A percentile compares a stretch with the other conserved stretches of the same genome.
Conservation (phyloP, 345 rosid genomes). For the Syzygium jambos region DNA sequence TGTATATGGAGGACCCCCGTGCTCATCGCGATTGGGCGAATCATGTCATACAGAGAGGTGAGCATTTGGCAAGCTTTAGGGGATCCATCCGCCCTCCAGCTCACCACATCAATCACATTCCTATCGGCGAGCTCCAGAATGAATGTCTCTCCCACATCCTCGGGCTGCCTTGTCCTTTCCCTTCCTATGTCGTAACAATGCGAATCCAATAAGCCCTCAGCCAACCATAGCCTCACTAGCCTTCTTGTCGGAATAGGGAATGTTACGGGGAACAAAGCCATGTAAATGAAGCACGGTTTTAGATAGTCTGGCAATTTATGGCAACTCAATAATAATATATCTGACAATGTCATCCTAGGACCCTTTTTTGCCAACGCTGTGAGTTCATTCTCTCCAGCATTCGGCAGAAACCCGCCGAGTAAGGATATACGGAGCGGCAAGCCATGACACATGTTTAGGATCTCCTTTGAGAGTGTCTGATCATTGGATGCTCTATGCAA, state of each 20-base stretch:
- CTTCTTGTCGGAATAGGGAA: slow-evolving; percentile 9
- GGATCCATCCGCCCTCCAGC: slow-evolving; percentile 8
- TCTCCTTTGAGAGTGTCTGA: background rate
- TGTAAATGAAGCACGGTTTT: slow-evolving; percentile 7
- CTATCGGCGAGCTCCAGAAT: slow-evolving; percentile 1
- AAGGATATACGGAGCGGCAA: background rate
- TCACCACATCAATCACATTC: slow-evolving; percentile 7
- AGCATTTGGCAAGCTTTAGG: slow-evolving; percentile 5
- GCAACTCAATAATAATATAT: background rate
- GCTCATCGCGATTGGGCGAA: slow-evolving; percentile 2
- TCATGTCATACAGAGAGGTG: background rate
- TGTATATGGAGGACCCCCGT: slow-evolving; percentile 1
- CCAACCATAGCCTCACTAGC: slow-evolving; percentile 14
- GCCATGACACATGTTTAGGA: background rate
- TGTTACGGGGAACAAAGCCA: slow-evolving; percentile 4
- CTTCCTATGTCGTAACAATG: background rate
- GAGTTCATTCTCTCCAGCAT: background rate
- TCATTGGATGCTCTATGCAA: background rate
- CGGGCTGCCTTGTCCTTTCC: background rate
- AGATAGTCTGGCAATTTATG: background rate
- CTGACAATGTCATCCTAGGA: background rate
- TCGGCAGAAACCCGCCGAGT: background rate
- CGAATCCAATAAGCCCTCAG: slow-evolving; percentile 3
- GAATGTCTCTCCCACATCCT: background rate
- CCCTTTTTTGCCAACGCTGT: background rate